phyloP scores from a whole-genome alignment of 371 early-diverging fungal genomes.

The Synchytrium microbalum region DNA sequence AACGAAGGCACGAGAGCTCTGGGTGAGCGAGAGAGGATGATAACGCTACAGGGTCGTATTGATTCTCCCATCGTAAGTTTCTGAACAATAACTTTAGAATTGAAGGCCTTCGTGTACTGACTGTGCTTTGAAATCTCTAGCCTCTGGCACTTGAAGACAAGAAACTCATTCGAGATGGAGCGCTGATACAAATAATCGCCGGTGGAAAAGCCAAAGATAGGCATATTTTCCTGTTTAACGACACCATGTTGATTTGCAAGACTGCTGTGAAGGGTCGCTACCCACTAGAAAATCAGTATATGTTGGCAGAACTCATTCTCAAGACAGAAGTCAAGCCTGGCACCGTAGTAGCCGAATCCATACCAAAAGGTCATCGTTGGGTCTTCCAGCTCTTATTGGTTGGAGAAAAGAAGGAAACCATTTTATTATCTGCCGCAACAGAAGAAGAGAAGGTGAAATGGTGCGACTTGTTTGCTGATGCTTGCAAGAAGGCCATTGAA shows the following conservation, averaged over 20 bases:
- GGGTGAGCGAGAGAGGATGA: constrained; percentile 33
- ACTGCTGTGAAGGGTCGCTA: constrained; percentile 22
- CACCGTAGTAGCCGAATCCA: constrained; percentile 1
- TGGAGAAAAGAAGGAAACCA: constrained; percentile 2
- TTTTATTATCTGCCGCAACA: constrained; percentile 10
- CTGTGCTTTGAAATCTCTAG: no score
- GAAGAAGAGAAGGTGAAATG: constrained; percentile 26
- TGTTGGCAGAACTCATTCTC: constrained; percentile 25
- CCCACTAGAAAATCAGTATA: constrained; percentile 25
- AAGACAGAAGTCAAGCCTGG: constrained; percentile 18
- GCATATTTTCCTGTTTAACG: constrained; percentile 30
- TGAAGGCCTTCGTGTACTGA: not conserved
- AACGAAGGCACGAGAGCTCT: constrained; percentile 41
- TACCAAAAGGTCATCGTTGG: not conserved
- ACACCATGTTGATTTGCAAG: constrained; percentile 35
- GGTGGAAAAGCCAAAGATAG: constrained; percentile 34
- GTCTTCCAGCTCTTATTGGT: constrained; percentile 8
- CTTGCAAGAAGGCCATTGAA: constrained; percentile 22
- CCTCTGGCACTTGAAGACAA: constrained; percentile 30
- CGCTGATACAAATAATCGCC: constrained; percentile 12
- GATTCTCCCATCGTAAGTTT: constrained; percentile 26
- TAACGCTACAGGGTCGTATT: constrained; percentile 27
- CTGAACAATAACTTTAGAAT: not conserved
- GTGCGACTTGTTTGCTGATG: constrained; percentile 19
- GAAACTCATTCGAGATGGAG: constrained; percentile 35